Conservation (phyloP, 1,284 basidiomycete species). For the Malassezia equina region DNA sequence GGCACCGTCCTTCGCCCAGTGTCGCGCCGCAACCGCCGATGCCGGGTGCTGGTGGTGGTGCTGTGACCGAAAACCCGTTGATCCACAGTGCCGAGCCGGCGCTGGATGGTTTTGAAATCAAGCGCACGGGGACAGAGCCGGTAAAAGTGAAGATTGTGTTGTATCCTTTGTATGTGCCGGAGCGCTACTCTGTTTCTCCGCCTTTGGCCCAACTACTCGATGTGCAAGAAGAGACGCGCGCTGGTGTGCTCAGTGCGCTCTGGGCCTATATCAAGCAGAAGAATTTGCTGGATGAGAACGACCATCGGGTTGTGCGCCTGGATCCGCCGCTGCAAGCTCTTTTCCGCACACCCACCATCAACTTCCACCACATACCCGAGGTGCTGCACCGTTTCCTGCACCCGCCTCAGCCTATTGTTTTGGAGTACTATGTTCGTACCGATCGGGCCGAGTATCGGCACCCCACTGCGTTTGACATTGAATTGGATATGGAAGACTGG, state of each 20-base stretch:
- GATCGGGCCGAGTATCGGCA: conserved; percentile 47
- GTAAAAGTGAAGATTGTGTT: conserved; percentile 70
- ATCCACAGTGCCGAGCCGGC: conserved; percentile 39
- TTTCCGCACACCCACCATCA: conserved; percentile 54
- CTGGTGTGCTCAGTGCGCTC: conserved; percentile 69
- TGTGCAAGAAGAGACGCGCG: conserved; percentile 73
- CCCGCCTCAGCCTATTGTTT: conserved; percentile 69
- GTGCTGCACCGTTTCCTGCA: conserved; percentile 68
- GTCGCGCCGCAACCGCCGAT: conserved; percentile 42
- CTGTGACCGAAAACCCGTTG: conserved; percentile 32
- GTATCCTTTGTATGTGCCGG: conserved; percentile 73
- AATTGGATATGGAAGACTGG: conserved; percentile 77
- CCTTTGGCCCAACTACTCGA: conserved; percentile 69
- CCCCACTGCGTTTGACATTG: conserved; percentile 67
- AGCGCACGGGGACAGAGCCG: conserved; percentile 67
- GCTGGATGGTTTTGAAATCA: conserved; percentile 74
- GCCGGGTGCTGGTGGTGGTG: conserved; percentile 26
- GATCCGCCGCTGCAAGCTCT: conserved; percentile 52
- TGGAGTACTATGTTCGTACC: conserved; percentile 59
- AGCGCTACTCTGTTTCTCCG: conserved; percentile 69
- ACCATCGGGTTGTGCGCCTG: conserved; percentile 65
- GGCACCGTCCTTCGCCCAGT: conserved; percentile 50
- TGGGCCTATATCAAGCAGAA: conserved; percentile 88
- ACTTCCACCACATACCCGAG: conserved; percentile 75
- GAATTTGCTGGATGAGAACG: conserved; percentile 78